Conservation (phyloP, 2,329 filamentous ascomycete genomes). For the Knufia fluminis region DNA sequence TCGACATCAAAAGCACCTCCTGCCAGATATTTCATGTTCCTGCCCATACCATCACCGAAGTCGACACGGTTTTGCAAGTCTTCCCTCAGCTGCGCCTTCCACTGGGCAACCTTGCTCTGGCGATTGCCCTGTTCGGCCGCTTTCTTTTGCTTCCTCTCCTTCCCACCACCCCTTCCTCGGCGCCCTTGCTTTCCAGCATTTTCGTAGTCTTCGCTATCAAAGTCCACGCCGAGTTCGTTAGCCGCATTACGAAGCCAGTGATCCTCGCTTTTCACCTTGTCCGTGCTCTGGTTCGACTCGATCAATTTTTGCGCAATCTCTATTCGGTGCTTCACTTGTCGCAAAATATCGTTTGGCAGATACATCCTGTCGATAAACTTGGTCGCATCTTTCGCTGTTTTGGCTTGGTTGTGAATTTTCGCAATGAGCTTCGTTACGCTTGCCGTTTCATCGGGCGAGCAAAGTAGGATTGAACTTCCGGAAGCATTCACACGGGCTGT, state of each 20-base stretch:
- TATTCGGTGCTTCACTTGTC: conserved; percentile 64
- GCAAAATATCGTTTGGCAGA: conserved; percentile 43
- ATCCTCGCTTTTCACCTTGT: conserved; percentile 74
- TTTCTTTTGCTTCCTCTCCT: conserved; percentile 62
- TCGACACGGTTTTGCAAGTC: conserved; percentile 69
- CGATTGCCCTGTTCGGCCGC: conserved; percentile 50
- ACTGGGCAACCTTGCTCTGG: conserved; percentile 54
- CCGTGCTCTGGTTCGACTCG: conserved; percentile 73
- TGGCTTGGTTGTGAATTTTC: conserved; percentile 62
- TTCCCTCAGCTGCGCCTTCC: conserved; percentile 63
- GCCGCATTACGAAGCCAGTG: conserved; percentile 76
- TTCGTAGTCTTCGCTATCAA: conserved; percentile 78
- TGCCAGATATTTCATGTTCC: conserved; percentile 72
- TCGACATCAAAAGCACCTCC: conserved; percentile 76
- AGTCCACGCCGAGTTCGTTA: conserved; percentile 87
- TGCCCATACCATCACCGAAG: conserved; percentile 51
- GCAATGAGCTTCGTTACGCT: conserved; percentile 74
- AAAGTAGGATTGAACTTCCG: conserved; percentile 79
- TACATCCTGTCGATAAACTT: conserved; percentile 41
- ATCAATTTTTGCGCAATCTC: conserved; percentile 78
- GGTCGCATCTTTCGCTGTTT: conserved; percentile 34
- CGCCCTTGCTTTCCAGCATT: conserved; percentile 49
- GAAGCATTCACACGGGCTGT: conserved; percentile 73
- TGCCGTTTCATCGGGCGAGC: conserved; percentile 79
- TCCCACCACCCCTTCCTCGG: conserved; percentile 64